phyloP scores from a whole-genome alignment of 805 yeast species.

The Barnettozyma wickerhamii region DNA sequence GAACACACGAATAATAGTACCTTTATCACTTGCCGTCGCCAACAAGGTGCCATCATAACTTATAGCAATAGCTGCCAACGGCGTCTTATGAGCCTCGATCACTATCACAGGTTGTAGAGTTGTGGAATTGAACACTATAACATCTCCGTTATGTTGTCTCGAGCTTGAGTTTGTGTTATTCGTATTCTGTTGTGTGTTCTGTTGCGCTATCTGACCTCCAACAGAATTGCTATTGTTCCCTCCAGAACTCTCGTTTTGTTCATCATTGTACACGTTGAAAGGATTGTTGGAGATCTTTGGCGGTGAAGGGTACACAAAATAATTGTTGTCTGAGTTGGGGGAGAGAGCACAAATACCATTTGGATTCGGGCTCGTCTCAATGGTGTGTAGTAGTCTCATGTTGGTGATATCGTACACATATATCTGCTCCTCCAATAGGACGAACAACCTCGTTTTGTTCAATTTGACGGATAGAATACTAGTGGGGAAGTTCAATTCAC shows the following conservation, averaged over 20 bases:
- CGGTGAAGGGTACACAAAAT: constrained; percentile 72
- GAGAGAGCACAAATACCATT: constrained; percentile 63
- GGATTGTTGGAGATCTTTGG: constrained; percentile 43
- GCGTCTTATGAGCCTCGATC: constrained; percentile 70
- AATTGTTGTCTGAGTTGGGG: constrained; percentile 44
- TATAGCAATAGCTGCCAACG: constrained; percentile 57
- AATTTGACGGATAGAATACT: constrained; percentile 56
- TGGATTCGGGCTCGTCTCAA: constrained; percentile 43
- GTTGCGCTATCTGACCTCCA: background rate
- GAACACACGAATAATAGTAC: constrained; percentile 72
- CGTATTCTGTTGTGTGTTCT: background rate
- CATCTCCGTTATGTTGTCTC: constrained; percentile 51
- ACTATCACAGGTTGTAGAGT: constrained; percentile 62
- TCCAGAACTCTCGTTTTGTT: constrained; percentile 1
- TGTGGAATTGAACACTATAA: constrained; percentile 59
- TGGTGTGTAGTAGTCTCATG: constrained; percentile 57
- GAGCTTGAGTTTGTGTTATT: constrained; percentile 26
- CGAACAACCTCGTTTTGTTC: constrained; percentile 61
- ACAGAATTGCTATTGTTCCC: constrained; percentile 2
- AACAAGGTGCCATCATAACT: constrained; percentile 61
- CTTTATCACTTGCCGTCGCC: constrained; percentile 75
- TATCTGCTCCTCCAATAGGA: constrained; percentile 58
- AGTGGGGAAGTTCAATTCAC: constrained; percentile 69
- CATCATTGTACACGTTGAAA: constrained; percentile 5
- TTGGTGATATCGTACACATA: constrained; percentile 70